Conservation (phyloP, 805 yeast genomes). For the Wickerhamiella hasegawae region DNA sequence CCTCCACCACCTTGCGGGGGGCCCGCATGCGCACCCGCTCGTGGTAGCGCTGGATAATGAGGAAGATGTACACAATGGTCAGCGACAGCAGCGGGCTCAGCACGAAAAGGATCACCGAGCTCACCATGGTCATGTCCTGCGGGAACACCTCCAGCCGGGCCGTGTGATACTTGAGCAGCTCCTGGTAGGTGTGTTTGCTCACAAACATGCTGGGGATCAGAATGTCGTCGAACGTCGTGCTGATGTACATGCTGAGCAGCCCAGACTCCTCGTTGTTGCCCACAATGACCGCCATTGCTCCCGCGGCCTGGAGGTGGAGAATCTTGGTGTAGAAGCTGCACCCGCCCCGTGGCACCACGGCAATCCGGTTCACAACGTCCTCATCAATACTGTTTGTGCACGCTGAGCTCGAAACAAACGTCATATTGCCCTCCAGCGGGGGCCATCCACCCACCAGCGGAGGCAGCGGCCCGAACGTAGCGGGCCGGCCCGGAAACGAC, state of each 20-base stretch:
- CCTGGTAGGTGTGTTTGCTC: slow-evolving; percentile 27
- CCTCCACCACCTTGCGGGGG: slow-evolving; percentile 22
- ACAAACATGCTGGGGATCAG: slow-evolving; percentile 38
- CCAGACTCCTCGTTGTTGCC: slow-evolving; percentile 36
- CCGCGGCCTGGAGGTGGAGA: slow-evolving; percentile 26
- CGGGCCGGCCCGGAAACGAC: slow-evolving; percentile 21
- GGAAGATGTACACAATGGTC: slow-evolving; percentile 21
- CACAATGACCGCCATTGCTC: slow-evolving; percentile 38
- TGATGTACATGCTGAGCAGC: slow-evolving; percentile 39
- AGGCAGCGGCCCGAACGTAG: slow-evolving; percentile 23
- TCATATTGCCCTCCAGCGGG: slow-evolving; percentile 3
- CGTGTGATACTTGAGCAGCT: slow-evolving; percentile 10
- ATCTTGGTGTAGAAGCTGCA: slow-evolving; percentile 43
- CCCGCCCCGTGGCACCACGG: slow-evolving; percentile 31
- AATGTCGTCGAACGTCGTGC: slow-evolving; percentile 28
- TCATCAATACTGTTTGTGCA: slow-evolving; percentile 12
- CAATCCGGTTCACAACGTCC: slow-evolving; percentile 18
- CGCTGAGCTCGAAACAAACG: slow-evolving; percentile 13
- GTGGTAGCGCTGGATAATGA: slow-evolving; percentile 23
- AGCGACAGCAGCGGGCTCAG: slow-evolving; percentile 27
- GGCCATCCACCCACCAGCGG: slow-evolving; percentile 11
- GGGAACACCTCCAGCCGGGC: slow-evolving; percentile 12
- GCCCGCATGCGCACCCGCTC: slow-evolving; percentile 23
- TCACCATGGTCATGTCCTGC: slow-evolving; percentile 21
- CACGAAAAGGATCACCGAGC: slow-evolving; percentile 24